Percentiles rank a stretch among this genome's conserved stretches.
These are phyloP conservation scores for Phanerochaete sordida DNA, from an alignment of 768 basidiomycete genomes.

Conservation along the genomic window DNA sequence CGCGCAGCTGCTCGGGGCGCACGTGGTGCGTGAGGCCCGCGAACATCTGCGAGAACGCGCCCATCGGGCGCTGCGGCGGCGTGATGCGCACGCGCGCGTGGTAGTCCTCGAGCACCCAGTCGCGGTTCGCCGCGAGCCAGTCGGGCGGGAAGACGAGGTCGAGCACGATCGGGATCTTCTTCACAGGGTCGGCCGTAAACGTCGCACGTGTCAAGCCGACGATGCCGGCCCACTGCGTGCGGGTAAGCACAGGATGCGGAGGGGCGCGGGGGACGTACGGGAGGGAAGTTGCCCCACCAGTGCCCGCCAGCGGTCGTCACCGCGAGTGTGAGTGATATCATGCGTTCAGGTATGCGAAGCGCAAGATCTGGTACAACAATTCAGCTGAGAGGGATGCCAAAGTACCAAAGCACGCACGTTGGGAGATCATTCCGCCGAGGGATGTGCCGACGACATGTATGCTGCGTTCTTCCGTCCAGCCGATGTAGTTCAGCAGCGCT, in stretches of 20 bases:
- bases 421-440: slow-evolving; percentile 83
- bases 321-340: slow-evolving; percentile 59
- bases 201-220: neutral
- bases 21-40: slow-evolving; percentile 66
- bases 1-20: slow-evolving; percentile 22
- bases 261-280: slow-evolving; percentile 37
- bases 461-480: slow-evolving; percentile 60
- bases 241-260: neutral
- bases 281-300: slow-evolving; percentile 57
- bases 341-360: slow-evolving; percentile 58
- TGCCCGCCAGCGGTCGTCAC: slow-evolving; percentile 70
- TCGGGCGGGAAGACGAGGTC: slow-evolving; percentile 54
- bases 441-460: slow-evolving; percentile 74
- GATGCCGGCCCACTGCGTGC: slow-evolving; percentile 19
- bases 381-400: neutral
- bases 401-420: slow-evolving; percentile 40
- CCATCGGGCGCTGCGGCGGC: slow-evolving; percentile 55
- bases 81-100: slow-evolving; percentile 46
- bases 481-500: slow-evolving; percentile 62
- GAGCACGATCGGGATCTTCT: slow-evolving; percentile 48
- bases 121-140: slow-evolving; percentile 68
- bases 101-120: slow-evolving; percentile 39
- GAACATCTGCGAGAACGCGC: slow-evolving; percentile 68
- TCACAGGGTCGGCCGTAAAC: slow-evolving; percentile 35
- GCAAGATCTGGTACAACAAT: slow-evolving; percentile 53